phyloP scores from a whole-genome alignment of 2,329 filamentous ascomycete genomes.

The Hymenoscyphus repandus region DNA sequence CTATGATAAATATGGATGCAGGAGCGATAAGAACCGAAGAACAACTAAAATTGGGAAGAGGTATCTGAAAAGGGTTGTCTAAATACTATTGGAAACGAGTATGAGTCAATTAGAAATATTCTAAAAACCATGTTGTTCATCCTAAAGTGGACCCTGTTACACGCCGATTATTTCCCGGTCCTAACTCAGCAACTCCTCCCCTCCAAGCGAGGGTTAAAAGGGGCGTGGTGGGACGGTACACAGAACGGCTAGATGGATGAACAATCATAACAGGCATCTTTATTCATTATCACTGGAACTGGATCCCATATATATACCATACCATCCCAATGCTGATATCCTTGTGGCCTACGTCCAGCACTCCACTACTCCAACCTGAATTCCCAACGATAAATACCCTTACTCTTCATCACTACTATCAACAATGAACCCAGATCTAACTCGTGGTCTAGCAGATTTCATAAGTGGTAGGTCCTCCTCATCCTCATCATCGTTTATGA shows the following conservation, averaged over 20 bases:
- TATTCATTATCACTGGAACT: too few relatives aligned
- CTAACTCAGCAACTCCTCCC: too few relatives aligned
- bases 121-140: not conserved
- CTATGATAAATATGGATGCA: too few relatives aligned
- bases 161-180: too few relatives aligned
- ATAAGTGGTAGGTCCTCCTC: slow-evolving; percentile 37
- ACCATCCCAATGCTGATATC: not conserved
- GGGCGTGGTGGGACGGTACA: not conserved
- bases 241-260: not conserved
- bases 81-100: not conserved
- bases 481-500: slow-evolving; percentile 34
- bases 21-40: too few relatives aligned
- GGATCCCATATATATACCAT: not conserved
- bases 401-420: slow-evolving; percentile 50
- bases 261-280: too few relatives aligned
- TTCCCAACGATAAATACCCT: slow-evolving; percentile 9
- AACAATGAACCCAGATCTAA: slow-evolving; percentile 49
- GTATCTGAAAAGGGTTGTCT: not conserved
- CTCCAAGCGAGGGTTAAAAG: too few relatives aligned
- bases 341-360: slow-evolving; percentile 1
- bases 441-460: slow-evolving; percentile 31
- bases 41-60: too few relatives aligned
- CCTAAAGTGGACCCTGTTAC: too few relatives aligned
- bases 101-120: not conserved
- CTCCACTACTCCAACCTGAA: not conserved